Evolutionary conservation across 2,329 filamentous ascomycete species (phyloP), one percentile per base, ranked within the genome.

Genomic region (Ceratocystis albifundus): DNA sequence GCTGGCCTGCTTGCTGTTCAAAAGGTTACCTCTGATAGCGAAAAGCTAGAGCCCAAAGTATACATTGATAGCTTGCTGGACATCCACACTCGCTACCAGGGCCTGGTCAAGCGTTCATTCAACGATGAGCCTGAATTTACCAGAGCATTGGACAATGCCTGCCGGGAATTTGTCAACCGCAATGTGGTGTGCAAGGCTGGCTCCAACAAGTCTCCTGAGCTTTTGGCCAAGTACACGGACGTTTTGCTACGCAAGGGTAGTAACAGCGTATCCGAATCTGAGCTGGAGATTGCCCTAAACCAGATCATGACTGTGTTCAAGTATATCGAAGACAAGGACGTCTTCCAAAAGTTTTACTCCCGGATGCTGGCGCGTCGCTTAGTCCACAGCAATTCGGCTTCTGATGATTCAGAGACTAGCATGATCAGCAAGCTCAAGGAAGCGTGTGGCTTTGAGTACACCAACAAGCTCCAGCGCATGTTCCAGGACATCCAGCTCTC

Each of bases 221-320:
- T 99, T 48, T 81, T 99, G 46, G 93, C 94, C 74, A 96, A 96
- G 76, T 97, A 99, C 75, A 90, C 92, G 41, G 94, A 99, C 75
- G 87, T 91, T 8, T 79, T 99, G 41, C 80, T 99, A 64, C 93
- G 94, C 76, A 96, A 96, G 80, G 93, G 90, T 70, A 89, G 88
- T 36, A 95, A 92, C 71, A 90, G 91, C 71, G 90, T 91, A 15
- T 94, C 97, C 74, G 94, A 99, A 74, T 88, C 89, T 41, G 93
- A 99, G 73, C 82, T 97, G 72, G 94, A 99, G 77, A 87, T 88
- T 70, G 88, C 90, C 41, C 80, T 97, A 36, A 86, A 85, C 22
- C 90, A 96, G 75, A 94, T 99, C 72, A 99, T 99, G 94, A 96
- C 93, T 1, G 90, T 99, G 66, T 99, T 99, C 84, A 97, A 97